Conservation (phyloP, 805 yeast species). For the Kuraishia ogatae region DNA sequence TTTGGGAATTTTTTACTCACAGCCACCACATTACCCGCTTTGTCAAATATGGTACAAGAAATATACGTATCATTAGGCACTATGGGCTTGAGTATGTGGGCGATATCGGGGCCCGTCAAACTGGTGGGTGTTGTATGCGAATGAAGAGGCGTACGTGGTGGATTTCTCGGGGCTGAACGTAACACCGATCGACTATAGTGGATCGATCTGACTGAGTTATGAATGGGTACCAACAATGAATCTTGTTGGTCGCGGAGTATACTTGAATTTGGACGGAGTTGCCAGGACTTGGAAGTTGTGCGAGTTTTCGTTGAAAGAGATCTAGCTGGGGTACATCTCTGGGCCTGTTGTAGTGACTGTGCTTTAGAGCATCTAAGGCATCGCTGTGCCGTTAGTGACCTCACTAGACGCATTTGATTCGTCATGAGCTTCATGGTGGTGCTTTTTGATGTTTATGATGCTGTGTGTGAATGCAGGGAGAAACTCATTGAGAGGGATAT, state of each 20-base stretch:
- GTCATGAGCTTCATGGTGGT: background rate
- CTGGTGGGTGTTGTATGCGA: background rate
- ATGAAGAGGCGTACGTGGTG: background rate
- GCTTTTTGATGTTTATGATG: background rate
- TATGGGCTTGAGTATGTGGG: slow-evolving; percentile 28
- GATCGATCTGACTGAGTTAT: background rate
- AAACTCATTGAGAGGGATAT: no score
- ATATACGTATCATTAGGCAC: slow-evolving; percentile 45
- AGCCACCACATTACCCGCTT: slow-evolving; percentile 56
- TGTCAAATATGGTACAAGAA: slow-evolving; percentile 76
- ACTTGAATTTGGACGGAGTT: no score
- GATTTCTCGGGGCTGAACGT: background rate
- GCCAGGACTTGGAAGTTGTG: no score
- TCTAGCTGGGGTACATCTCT: background rate
- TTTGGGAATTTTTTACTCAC: slow-evolving; percentile 70
- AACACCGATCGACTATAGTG: background rate
- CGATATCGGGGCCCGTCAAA: slow-evolving; percentile 4
- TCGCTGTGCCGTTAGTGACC: background rate
- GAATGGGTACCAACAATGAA: background rate
- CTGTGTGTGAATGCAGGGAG: background rate
- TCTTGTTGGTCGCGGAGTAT: background rate
- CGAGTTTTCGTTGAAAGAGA: no score
- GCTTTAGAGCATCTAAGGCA: background rate
- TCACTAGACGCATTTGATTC: background rate
- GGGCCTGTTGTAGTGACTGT: background rate